Evolutionary conservation across 352 stramenopile genomes (phyloP).

Genomic region (Globisporangium takayamanum): DNA sequence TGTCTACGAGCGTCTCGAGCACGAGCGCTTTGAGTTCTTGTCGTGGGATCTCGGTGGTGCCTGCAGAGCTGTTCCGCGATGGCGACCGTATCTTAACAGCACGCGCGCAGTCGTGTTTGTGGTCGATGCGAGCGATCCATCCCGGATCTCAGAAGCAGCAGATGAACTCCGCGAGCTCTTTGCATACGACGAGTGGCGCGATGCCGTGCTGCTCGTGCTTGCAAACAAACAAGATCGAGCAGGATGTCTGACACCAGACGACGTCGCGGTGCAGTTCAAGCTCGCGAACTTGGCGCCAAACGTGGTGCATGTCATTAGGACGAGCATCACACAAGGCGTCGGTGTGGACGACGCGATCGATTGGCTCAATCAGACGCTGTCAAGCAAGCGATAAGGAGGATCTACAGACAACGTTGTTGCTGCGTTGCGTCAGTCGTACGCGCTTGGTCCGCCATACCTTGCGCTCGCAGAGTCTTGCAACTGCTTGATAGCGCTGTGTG

Average conservation of each 20-base stretch:
- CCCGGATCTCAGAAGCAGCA: constrained; percentile 44
- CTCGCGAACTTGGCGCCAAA: constrained; percentile 28
- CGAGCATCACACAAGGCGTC: constrained; percentile 21
- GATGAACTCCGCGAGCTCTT: constrained; percentile 44
- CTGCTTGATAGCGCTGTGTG: too few species aligned
- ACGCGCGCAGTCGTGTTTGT: constrained; percentile 85
- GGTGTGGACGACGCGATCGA: constrained; percentile 40
- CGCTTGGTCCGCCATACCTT: too few species aligned
- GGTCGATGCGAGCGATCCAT: constrained; percentile 50
- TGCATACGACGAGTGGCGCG: constrained; percentile 28
- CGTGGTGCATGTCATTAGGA: constrained; percentile 29
- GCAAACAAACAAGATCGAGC: constrained; percentile 47
- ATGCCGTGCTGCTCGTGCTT: constrained; percentile 38
- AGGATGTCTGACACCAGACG: constrained; percentile 19
- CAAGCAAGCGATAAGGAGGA: not conserved
- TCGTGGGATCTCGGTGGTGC: constrained; percentile 82
- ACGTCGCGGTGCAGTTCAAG: constrained; percentile 25
- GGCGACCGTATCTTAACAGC: constrained; percentile 60
- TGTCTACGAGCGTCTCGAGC: constrained; percentile 54
- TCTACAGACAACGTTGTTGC: too few species aligned
- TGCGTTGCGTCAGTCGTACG: too few species aligned
- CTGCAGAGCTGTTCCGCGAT: constrained; percentile 38
- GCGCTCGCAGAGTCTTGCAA: too few species aligned
- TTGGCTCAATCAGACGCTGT: constrained; percentile 34
- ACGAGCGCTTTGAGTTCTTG: constrained; percentile 70